These are phyloP conservation scores for Endocladia muricata DNA, from an alignment of 31 red algal species.

Conservation along the genomic window DNA sequence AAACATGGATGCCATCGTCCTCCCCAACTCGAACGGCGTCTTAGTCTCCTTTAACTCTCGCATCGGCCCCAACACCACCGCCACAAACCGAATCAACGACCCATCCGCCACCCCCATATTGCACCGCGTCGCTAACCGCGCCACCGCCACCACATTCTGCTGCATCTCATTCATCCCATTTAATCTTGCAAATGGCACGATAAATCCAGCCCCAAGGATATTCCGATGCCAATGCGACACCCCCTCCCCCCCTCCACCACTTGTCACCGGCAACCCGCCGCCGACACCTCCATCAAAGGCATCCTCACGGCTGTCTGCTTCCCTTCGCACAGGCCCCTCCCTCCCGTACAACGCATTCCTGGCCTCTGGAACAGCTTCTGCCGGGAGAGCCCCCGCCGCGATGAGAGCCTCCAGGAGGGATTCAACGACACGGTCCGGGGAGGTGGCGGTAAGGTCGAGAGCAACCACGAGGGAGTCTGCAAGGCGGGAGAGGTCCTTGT, in stretches of 20 bases:
- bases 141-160: slow-evolving; percentile 62
- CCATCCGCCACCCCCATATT: slow-evolving; percentile 88
- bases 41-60: slow-evolving; percentile 69
- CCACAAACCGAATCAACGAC: slow-evolving; percentile 82
- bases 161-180: slow-evolving; percentile 28
- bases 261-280: not conserved
- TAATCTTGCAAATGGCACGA: slow-evolving; percentile 67
- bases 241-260: not conserved
- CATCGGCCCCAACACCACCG: slow-evolving; percentile 64
- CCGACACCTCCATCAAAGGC: slow-evolving; percentile 17
- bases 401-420: slow-evolving; percentile 40
- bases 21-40: slow-evolving; percentile 70
- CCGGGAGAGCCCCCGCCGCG: slow-evolving; percentile 13
- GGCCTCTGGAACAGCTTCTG: slow-evolving; percentile 18
- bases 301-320: slow-evolving; percentile 32
- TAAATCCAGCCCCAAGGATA: slow-evolving; percentile 65
- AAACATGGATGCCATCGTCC: slow-evolving; percentile 71
- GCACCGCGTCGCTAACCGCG: slow-evolving; percentile 48
- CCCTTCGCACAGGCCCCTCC: not conserved
- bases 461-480: slow-evolving; percentile 48
- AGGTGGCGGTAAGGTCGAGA: slow-evolving; percentile 38
- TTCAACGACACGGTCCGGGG: slow-evolving; percentile 39
- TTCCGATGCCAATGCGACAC: slow-evolving; percentile 62
- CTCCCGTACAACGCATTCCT: slow-evolving; percentile 39
- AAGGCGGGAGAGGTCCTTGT: slow-evolving; percentile 66